Base-by-base conservation (phyloP, 2,329 filamentous ascomycete species). In the Cryphonectria nitschkei region DNA sequence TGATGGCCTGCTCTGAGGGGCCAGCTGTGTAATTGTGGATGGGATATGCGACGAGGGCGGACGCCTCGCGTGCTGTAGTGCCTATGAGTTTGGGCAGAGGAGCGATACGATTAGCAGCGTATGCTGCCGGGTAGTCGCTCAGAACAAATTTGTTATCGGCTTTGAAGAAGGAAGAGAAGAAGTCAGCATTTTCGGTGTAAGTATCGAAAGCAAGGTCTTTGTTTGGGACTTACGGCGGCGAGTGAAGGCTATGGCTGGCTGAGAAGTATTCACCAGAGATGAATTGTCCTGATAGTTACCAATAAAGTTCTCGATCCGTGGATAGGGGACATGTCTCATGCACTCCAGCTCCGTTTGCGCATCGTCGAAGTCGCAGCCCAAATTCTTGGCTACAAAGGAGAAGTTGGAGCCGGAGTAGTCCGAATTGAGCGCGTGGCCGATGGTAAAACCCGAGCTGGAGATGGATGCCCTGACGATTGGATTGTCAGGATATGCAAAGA, bases 91-190 rank as follows among this genome's bases (percentile, higher is more conserved):
- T 67, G 65, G 65, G 65, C 16, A 60, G 50, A 16, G 26, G 69
- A 37, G 63, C 67, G 29, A 58, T 52, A 50, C 64, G 26, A 9
- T 63, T 41, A 34, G 56, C 41, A 68, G 19, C 43, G 77, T 75
- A 74, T 32, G 74, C 75, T 14, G 68, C 52, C 0, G 76, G 74
- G 63, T 77, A 76, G 62, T 80, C 75, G 13, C 75, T 74, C 65
- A 79, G 79, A 26, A 79, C 75, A 68, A 75, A 71, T 41, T 67
- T 75, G 26, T 78, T 73, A 63, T 79, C 78, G 9, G 76, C 73
- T 72, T 62, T 73, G 43, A 58, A 60, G 60, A 32, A 39, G 37
- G 11, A 39, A 11, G 11, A 39, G 37, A 39, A 39, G 13, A 70
- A 2, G 22, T 61, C n/a, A 9, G 58, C 63, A 8, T 4, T n/a